Evolutionary conservation across 169 alveolate genomes (phyloP).

Genomic region (Cryptosporidium ryanae): DNA sequence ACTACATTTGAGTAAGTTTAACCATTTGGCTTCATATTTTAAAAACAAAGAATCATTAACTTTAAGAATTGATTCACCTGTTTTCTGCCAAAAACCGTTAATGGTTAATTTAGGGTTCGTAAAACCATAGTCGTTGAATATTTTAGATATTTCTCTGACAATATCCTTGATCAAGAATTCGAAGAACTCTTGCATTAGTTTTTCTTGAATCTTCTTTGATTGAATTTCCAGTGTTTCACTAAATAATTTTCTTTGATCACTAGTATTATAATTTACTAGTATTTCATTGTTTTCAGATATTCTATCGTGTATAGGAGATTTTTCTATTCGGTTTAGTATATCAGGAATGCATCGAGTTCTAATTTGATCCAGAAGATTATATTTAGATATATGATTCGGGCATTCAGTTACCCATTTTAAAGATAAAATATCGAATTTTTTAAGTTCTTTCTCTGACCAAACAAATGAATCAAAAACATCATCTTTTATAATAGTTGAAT

Average conservation of each 20-base stretch:
- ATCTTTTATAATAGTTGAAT: no score
- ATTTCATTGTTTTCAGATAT: neutral
- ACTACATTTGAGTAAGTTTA: neutral
- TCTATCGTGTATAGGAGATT: neutral
- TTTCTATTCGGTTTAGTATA: neutral
- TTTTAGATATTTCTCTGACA: conserved; percentile 21
- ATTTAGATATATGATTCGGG: conserved; percentile 16
- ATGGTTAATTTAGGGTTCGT: conserved; percentile 35
- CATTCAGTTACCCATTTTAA: conserved; percentile 59
- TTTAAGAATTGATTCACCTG: neutral
- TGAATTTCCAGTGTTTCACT: conserved; percentile 53
- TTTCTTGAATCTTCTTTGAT: conserved; percentile 42
- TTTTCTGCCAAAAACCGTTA: conserved; percentile 24
- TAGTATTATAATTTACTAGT: conserved; percentile 38
- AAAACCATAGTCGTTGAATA: conserved; percentile 6
- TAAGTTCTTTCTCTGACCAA: conserved; percentile 39
- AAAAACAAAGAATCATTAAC: conserved; percentile 5
- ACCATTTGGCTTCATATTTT: conserved; percentile 42
- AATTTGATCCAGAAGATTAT: neutral
- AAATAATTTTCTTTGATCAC: conserved; percentile 30
- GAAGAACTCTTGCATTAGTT: conserved; percentile 57
- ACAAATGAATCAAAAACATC: conserved; percentile 12
- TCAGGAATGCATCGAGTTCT: conserved; percentile 43
- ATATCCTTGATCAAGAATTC: conserved; percentile 47
- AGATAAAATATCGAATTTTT: conserved; percentile 25